Evolutionary conservation across 2,329 filamentous ascomycete species (phyloP).

Genomic region (Hypoxylon sp.): DNA sequence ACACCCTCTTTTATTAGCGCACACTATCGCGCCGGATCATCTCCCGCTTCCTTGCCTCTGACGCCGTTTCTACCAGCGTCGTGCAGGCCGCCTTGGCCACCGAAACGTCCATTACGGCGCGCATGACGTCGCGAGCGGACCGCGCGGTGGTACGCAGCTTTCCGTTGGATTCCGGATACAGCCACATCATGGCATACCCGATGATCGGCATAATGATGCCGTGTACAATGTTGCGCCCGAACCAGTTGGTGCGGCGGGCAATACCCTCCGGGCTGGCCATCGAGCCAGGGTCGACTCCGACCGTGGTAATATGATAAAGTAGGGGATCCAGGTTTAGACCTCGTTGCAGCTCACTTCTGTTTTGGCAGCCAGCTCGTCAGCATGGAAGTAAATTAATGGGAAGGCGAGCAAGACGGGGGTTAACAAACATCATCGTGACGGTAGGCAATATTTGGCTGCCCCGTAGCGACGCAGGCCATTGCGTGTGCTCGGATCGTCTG

Average conservation of each 20-base stretch:
- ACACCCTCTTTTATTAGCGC: slow-evolving; percentile 13
- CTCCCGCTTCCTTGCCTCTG: slow-evolving; percentile 10
- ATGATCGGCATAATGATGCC: slow-evolving; percentile 16
- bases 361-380: slow-evolving; percentile 6
- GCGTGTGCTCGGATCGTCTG: slow-evolving; percentile 41
- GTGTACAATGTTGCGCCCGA: slow-evolving; percentile 16
- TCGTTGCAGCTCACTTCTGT: slow-evolving; percentile 21
- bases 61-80: slow-evolving; percentile 1
- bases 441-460: slow-evolving; percentile 35
- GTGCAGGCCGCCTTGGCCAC: slow-evolving; percentile 5
- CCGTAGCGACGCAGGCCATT: slow-evolving; percentile 36
- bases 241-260: slow-evolving; percentile 14
- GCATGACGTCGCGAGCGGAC: slow-evolving; percentile 12
- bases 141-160: slow-evolving; percentile 10
- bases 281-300: slow-evolving; percentile 10
- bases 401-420: slow-evolving; percentile 3
- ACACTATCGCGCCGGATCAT: slow-evolving; percentile 15
- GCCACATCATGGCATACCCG: slow-evolving; percentile 11
- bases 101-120: slow-evolving; percentile 4
- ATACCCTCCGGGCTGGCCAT: slow-evolving; percentile 10
- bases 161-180: slow-evolving; percentile 10
- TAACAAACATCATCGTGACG: slow-evolving; percentile 36
- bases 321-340: slow-evolving; percentile 12
- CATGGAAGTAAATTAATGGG: not conserved
- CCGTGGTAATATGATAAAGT: slow-evolving; percentile 11